A percentile compares a stretch with the other conserved stretches of the same genome.
Conservation (phyloP, 257 asterid species). For the Ajuga chamaepitys region DNA sequence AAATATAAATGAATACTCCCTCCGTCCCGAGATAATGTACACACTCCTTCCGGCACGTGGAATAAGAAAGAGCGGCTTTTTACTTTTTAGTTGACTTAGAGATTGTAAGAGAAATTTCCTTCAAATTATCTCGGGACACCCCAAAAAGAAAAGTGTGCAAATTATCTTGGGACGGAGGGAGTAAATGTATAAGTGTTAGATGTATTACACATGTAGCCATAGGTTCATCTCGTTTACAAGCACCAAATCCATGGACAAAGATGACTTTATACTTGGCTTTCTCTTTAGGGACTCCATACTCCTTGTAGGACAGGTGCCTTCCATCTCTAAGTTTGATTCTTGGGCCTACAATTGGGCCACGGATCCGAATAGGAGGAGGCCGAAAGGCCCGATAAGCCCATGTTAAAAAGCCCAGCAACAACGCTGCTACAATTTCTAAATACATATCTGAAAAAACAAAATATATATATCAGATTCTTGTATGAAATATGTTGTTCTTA, state of each 20-base stretch:
- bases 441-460: slow-evolving; percentile 35
- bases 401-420: slow-evolving; percentile 38
- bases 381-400: slow-evolving; percentile 42
- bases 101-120: too few relatives aligned
- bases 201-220: slow-evolving; percentile 44
- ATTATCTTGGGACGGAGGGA: too few relatives aligned
- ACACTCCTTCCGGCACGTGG: too few relatives aligned
- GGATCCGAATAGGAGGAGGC: slow-evolving; percentile 49
- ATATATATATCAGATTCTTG: background rate
- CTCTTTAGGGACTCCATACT: slow-evolving; percentile 65
- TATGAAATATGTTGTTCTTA: too few relatives aligned
- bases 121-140: too few relatives aligned
- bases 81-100: too few relatives aligned
- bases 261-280: slow-evolving; percentile 49
- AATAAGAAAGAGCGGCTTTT: background rate
- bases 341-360: slow-evolving; percentile 50
- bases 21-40: too few relatives aligned
- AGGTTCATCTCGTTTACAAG: slow-evolving; percentile 44
- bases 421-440: slow-evolving; percentile 32
- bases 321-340: slow-evolving; percentile 67
- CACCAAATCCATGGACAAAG: slow-evolving; percentile 56
- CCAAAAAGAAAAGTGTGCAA: too few relatives aligned
- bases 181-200: too few relatives aligned
- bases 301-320: slow-evolving; percentile 63
- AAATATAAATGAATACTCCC: too few relatives aligned